Percentiles rank a stretch among this genome's conserved stretches.
phyloP scores from a whole-genome alignment of 2,329 filamentous ascomycete genomes.

The Fusarium solani-melongenae region DNA sequence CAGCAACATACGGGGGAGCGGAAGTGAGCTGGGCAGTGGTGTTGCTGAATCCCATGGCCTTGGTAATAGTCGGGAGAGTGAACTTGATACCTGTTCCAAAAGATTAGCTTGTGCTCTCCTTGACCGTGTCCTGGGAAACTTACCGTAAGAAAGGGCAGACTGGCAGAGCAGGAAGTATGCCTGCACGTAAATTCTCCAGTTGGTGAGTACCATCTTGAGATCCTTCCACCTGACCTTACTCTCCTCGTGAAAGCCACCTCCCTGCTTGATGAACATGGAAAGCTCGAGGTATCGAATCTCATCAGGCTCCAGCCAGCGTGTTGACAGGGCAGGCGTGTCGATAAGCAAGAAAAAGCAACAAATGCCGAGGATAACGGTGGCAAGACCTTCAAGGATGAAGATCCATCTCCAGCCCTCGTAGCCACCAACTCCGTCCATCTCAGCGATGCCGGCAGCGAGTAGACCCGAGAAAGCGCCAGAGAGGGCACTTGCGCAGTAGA shows the following conservation, averaged over 20 bases:
- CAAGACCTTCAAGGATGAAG: slow-evolving; percentile 40
- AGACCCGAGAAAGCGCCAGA: slow-evolving; percentile 79
- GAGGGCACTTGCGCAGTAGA: slow-evolving; percentile 81
- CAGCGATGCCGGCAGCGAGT: slow-evolving; percentile 72
- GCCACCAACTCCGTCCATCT: slow-evolving; percentile 71
- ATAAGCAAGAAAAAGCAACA: slow-evolving; percentile 59
- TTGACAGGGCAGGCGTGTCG: slow-evolving; percentile 51
- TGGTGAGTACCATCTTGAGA: slow-evolving; percentile 41
- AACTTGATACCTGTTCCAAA: slow-evolving; percentile 38
- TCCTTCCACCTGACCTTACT: slow-evolving; percentile 37
- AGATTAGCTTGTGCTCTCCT: not conserved
- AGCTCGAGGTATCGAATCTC: slow-evolving; percentile 43
- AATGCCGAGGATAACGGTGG: slow-evolving; percentile 51
- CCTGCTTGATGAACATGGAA: slow-evolving; percentile 48
- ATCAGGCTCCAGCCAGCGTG: slow-evolving; percentile 46
- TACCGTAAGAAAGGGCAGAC: slow-evolving; percentile 43
- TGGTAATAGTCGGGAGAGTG: slow-evolving; percentile 39
- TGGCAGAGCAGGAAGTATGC: slow-evolving; percentile 45
- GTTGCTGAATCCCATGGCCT: slow-evolving; percentile 41
- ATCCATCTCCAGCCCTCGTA: slow-evolving; percentile 47
- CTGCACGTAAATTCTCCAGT: slow-evolving; percentile 46
- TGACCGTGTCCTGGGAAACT: not conserved
- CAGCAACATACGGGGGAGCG: slow-evolving; percentile 69
- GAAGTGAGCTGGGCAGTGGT: slow-evolving; percentile 56
- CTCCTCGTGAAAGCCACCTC: slow-evolving; percentile 41